phyloP scores from a whole-genome alignment of 169 alveolate genomes.

The Blepharisma undulans region DNA sequence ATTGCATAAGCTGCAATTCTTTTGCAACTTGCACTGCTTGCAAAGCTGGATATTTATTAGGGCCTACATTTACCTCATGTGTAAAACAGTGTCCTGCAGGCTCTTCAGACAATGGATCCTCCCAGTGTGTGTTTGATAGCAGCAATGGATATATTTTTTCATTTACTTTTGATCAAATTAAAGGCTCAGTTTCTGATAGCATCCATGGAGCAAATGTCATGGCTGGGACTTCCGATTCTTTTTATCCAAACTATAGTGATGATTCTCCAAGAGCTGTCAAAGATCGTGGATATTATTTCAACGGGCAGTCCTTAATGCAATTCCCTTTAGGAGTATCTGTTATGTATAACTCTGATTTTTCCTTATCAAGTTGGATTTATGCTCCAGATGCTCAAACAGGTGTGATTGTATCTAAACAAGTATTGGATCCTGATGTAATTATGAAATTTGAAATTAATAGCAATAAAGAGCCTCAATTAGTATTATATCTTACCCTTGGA shows the following conservation, averaged over 20 bases:
- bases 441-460: neutral
- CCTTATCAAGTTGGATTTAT: neutral
- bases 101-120: neutral
- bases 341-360: neutral
- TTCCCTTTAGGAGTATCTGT: neutral
- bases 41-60: neutral
- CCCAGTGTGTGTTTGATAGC: neutral
- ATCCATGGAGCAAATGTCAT: neutral
- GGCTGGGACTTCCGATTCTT: neutral
- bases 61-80: neutral
- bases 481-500: neutral
- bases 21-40: neutral
- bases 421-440: neutral
- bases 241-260: neutral
- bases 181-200: neutral
- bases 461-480: neutral
- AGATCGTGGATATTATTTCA: neutral
- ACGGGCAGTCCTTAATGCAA: neutral
- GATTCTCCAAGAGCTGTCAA: neutral
- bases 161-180: neutral
- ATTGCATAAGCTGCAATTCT: neutral
- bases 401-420: neutral
- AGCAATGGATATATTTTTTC: neutral
- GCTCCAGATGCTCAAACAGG: neutral
- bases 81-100: neutral